These are phyloP conservation scores for Seminavis robusta DNA, from an alignment of 108 stramenopile genomes.

Conservation along the genomic window DNA sequence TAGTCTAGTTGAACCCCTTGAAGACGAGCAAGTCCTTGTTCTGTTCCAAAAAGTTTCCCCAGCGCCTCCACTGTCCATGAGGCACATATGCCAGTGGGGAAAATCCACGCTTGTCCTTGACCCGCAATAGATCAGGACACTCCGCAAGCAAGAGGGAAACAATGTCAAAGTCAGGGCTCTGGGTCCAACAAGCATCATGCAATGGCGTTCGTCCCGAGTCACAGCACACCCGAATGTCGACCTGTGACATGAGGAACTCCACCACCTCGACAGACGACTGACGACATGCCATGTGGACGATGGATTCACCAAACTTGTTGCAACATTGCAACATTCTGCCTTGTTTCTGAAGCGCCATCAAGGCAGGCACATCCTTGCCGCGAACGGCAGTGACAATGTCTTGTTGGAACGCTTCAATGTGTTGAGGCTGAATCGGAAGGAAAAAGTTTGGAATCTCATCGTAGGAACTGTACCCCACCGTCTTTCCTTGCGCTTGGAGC, in stretches of 20 bases:
- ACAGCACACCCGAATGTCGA: constrained; percentile 53
- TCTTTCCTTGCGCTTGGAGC: too few relatives aligned
- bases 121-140: constrained; percentile 18
- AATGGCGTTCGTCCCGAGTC: constrained; percentile 72
- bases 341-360: constrained; percentile 30
- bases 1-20: too few relatives aligned
- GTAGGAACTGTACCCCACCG: too few relatives aligned
- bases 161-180: constrained; percentile 39
- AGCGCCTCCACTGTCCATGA: constrained; percentile 50
- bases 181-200: constrained; percentile 80
- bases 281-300: constrained; percentile 79
- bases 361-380: constrained; percentile 37
- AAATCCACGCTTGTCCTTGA: constrained; percentile 49
- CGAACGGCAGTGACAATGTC: constrained; percentile 62
- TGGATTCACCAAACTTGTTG: constrained; percentile 76
- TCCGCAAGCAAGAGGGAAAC: constrained; percentile 20
- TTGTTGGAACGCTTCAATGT: constrained; percentile 47
- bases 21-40: too few relatives aligned
- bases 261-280: constrained; percentile 44
- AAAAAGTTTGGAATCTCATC: too few relatives aligned
- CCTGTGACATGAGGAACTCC: constrained; percentile 44
- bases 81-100: constrained; percentile 66
- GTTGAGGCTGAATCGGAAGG: constrained; percentile 19
- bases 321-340: constrained; percentile 36
- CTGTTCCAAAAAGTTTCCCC: constrained; percentile 60